These are phyloP conservation scores for Scleroderma bovista DNA, from an alignment of 768 basidiomycete species.

Conservation along the genomic window DNA sequence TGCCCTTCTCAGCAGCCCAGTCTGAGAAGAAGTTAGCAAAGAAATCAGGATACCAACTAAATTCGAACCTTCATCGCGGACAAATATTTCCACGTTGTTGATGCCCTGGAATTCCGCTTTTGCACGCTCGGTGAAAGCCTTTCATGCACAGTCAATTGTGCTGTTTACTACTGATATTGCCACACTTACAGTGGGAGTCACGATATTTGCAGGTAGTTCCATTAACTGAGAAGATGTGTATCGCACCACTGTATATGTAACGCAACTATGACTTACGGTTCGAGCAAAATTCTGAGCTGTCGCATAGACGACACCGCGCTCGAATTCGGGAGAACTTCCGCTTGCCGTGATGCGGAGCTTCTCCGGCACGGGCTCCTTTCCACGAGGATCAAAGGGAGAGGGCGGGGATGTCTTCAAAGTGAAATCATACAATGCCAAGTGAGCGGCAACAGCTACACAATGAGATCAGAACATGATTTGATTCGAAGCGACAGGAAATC, in stretches of 20 bases:
- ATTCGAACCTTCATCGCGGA: conserved; percentile 64
- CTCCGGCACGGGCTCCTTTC: conserved; percentile 45
- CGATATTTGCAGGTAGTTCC: conserved; percentile 82
- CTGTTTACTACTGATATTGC: neutral
- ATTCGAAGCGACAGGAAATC: neutral
- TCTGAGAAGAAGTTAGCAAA: conserved; percentile 31
- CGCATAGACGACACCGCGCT: conserved; percentile 67
- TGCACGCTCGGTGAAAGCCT: conserved; percentile 70
- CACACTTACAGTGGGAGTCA: conserved; percentile 71
- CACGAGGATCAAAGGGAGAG: conserved; percentile 59
- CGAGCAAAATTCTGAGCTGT: conserved; percentile 76
- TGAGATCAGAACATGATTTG: neutral
- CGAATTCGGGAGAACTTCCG: conserved; percentile 52
- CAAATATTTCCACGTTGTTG: conserved; percentile 60
- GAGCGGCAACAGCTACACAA: conserved; percentile 64
- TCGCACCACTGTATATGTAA: neutral
- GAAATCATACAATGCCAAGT: conserved; percentile 72
- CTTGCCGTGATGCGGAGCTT: conserved; percentile 46
- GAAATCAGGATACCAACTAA: neutral
- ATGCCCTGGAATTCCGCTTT: conserved; percentile 60
- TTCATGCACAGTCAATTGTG: neutral
- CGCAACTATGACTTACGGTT: conserved; percentile 41
- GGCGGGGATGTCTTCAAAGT: conserved; percentile 70
- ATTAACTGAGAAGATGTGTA: conserved; percentile 46
- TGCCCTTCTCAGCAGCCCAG: conserved; percentile 81